phyloP scores from a whole-genome alignment of 2,329 filamentous ascomycete genomes.

The Parascedosporium putredinis region DNA sequence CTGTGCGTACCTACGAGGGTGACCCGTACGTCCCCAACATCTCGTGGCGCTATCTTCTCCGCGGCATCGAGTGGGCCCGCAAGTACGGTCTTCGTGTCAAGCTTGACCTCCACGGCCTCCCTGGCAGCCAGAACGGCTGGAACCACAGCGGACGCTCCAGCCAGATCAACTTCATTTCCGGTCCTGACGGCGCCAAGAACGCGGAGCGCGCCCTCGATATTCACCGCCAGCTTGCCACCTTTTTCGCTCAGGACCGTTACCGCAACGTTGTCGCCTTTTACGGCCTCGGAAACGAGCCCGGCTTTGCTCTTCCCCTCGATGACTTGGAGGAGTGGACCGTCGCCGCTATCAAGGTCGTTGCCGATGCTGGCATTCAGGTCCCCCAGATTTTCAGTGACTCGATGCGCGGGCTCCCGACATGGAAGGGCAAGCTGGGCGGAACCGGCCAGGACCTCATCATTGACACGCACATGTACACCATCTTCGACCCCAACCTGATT shows the following conservation, averaged over 20 bases:
- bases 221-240: constrained; percentile 75
- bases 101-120: constrained; percentile 82
- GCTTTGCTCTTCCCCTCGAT: constrained; percentile 63
- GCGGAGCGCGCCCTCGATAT: constrained; percentile 74
- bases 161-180: constrained; percentile 76
- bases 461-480: constrained; percentile 98
- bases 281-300: constrained; percentile 87
- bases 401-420: constrained; percentile 83
- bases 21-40: constrained; percentile 84
- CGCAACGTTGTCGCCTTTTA: constrained; percentile 88
- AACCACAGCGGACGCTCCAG: constrained; percentile 87
- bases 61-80: constrained; percentile 86
- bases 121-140: constrained; percentile 94
- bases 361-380: constrained; percentile 63
- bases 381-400: constrained; percentile 84
- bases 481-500: constrained; percentile 88
- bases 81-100: constrained; percentile 89
- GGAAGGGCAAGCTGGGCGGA: constrained; percentile 71
- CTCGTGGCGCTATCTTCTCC: constrained; percentile 86
- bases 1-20: constrained; percentile 69
- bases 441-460: constrained; percentile 61
- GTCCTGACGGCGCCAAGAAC: constrained; percentile 71
- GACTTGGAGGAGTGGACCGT: constrained; percentile 73
- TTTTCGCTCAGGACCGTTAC: constrained; percentile 91
- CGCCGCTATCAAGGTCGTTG: constrained; percentile 61